Conservation (phyloP, 1,139 yeast species). For the Kodamaea anthophila region DNA sequence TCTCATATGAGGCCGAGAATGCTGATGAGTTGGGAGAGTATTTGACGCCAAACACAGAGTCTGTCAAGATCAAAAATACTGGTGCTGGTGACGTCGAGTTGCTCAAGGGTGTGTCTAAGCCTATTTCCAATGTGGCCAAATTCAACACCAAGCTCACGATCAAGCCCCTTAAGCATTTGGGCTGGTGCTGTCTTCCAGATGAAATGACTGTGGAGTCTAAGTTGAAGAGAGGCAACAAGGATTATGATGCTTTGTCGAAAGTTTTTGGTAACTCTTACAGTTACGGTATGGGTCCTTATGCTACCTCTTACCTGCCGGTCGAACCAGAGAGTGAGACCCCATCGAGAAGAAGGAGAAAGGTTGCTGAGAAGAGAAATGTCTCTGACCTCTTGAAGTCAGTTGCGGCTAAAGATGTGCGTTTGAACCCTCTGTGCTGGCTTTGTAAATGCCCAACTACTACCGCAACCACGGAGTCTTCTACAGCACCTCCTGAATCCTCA, state of each 20-base stretch:
- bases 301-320: too few species aligned
- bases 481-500: too few species aligned
- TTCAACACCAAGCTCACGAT: conserved; percentile 17
- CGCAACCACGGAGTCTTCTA: too few species aligned
- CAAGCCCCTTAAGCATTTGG: conserved; percentile 12
- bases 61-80: conserved; percentile 15
- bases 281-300: conserved; percentile 5
- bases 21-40: conserved; percentile 12
- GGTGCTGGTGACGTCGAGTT: conserved; percentile 10
- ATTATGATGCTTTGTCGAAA: conserved; percentile 4
- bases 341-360: conserved; percentile 9
- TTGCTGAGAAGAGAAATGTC: conserved; percentile 11
- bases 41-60: conserved; percentile 11
- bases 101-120: conserved; percentile 1
- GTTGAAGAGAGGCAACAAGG: conserved; percentile 6
- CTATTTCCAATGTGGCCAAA: conserved; percentile 1
- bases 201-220: conserved; percentile 9
- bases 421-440: too few species aligned
- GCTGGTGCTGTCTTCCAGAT: conserved; percentile 19
- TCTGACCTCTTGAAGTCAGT: conserved; percentile 11
- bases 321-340: too few species aligned
- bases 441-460: too few species aligned
- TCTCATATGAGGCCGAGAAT: conserved; percentile 17
- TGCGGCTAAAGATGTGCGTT: conserved; percentile 10
- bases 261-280: conserved; percentile 8